Percentiles rank a stretch among this genome's conserved stretches.
Conservation (phyloP, 257 asterid genomes). For the Eustoma russellianum region DNA sequence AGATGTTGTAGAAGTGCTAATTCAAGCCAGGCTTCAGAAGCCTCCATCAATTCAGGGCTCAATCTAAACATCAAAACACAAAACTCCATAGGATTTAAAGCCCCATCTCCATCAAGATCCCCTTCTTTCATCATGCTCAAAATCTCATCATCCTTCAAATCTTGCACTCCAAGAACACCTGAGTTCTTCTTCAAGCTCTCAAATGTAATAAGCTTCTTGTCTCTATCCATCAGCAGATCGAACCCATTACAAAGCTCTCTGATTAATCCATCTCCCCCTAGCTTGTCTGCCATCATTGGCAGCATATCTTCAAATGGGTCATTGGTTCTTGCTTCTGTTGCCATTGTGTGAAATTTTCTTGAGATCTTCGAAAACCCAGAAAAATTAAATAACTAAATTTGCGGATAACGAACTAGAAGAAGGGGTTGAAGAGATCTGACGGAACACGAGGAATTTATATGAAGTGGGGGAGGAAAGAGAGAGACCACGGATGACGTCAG, state of each 20-base stretch:
- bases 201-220: conserved; percentile 53
- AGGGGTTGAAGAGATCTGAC: conserved; percentile 2
- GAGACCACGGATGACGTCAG: conserved; percentile 1
- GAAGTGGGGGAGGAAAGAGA: background rate
- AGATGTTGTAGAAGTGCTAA: conserved; percentile 36
- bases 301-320: conserved; percentile 53
- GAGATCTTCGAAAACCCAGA: conserved; percentile 1
- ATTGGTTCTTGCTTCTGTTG: conserved; percentile 19
- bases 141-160: conserved; percentile 56
- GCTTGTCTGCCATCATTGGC: conserved; percentile 61
- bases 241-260: conserved; percentile 75
- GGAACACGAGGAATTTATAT: conserved; percentile 15
- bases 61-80: conserved; percentile 82
- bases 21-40: conserved; percentile 44
- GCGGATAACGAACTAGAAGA: background rate
- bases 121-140: conserved; percentile 62
- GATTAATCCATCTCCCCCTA: conserved; percentile 75
- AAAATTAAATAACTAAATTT: background rate
- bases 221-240: conserved; percentile 49
- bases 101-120: conserved; percentile 58
- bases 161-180: conserved; percentile 54
- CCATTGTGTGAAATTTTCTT: background rate
- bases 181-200: conserved; percentile 71
- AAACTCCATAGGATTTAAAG: conserved; percentile 67
- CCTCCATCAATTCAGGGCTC: conserved; percentile 69